Evolutionary conservation across 345 rosid species (phyloP), one percentile per base, ranked within the genome.

Genomic region (Cardamine chenopodiifolia): DNA sequence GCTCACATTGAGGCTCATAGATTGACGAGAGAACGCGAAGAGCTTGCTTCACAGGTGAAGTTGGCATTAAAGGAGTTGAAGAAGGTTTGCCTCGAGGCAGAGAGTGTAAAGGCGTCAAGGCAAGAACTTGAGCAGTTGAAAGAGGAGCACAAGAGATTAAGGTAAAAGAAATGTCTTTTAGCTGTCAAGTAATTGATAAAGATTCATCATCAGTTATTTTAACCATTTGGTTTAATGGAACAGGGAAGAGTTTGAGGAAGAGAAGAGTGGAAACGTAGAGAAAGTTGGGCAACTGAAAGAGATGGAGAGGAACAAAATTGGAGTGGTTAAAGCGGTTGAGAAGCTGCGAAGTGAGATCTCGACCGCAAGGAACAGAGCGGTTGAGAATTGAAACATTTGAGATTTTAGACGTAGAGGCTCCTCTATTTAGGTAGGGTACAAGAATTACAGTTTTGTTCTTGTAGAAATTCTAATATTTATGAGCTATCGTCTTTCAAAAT

Each of bases 311-410:
- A 81, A 78, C 58, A 81, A 91, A 22, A 84, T 86, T 25, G 86
- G 77, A 61, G 87, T 87, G 75, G 96, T 88, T 34, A 85, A 83
- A 75, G 85, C 85, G 73, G 80, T 88, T 62, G 97, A 91, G 78
- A 86, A 74, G 44, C 71, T 93, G 59, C 83, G 78, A 14, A 76
- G 81, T 50, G 89, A 86, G 65, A 83, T 88, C 60, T 57, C 75
- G 7, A 20, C 60, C 9, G 73, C 67, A 72, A 59, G 60, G 48
- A 63, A 22, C 61, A 59, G 20, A 55, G 71, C 18, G 1, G 48
- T 47, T 9, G 48, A 50, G 44, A 59, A 62, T 54, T 74, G 57
- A 57, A 31, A 54, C 54, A 26, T 53, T 29, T 20, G 42, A 23
- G 6, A 13, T 4, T 15, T 57, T 20, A 62, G 63, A 52, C 32